A percentile compares a stretch with the other conserved stretches of the same genome.
Conservation (phyloP, 768 basidiomycete species). For the Psilocybe sp. region DNA sequence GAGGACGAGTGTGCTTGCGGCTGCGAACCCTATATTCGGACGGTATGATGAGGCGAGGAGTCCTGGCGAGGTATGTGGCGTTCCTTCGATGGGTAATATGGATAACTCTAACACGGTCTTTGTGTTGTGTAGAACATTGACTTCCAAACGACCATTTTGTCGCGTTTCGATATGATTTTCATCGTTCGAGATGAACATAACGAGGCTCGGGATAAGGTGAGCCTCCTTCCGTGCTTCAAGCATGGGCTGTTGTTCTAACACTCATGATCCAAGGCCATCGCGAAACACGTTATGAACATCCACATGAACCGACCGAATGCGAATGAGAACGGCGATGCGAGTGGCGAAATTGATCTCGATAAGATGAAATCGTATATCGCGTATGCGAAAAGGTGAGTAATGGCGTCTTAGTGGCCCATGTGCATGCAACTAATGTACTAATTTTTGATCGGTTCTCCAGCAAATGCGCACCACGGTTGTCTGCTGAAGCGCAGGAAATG, state of each 20-base stretch:
- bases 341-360: slow-evolving; percentile 92
- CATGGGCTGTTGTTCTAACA: neutral
- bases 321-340: slow-evolving; percentile 58
- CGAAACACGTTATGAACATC: slow-evolving; percentile 97
- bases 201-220: slow-evolving; percentile 84
- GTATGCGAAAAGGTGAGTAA: slow-evolving; percentile 85
- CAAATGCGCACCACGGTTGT: slow-evolving; percentile 94
- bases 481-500: slow-evolving; percentile 93
- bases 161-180: slow-evolving; percentile 99
- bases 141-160: slow-evolving; percentile 96
- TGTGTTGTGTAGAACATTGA: slow-evolving; percentile 72
- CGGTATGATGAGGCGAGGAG: slow-evolving; percentile 96
- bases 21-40: slow-evolving; percentile 97
- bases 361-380: slow-evolving; percentile 98
- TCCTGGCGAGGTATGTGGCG: slow-evolving; percentile 74
- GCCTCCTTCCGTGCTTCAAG: slow-evolving; percentile 18
- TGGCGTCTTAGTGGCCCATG: neutral
- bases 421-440: neutral
- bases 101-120: slow-evolving; percentile 3
- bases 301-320: slow-evolving; percentile 91
- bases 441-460: slow-evolving; percentile 35
- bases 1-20: slow-evolving; percentile 91
- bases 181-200: slow-evolving; percentile 98
- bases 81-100: too few relatives aligned
- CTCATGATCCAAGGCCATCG: slow-evolving; percentile 66